Evolutionary conservation across 2,329 filamentous ascomycete species (phyloP).

Genomic region (Sporothrix mexicana): DNA sequence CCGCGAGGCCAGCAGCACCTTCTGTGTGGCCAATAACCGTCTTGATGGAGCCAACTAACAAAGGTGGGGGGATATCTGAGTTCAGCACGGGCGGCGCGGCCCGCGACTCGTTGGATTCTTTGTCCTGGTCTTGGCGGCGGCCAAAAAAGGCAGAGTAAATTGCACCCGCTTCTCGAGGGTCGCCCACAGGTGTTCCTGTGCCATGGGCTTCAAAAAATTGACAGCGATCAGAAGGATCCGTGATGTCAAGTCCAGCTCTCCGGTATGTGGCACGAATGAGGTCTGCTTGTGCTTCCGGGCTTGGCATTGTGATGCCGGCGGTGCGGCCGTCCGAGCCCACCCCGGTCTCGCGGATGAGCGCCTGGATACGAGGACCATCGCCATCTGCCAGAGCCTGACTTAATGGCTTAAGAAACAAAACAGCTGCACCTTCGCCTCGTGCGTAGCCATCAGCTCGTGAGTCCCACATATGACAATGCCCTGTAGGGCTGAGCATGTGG

Average conservation of each 20-base stretch:
- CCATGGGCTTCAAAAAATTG: conserved; percentile 46
- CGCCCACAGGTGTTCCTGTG: conserved; percentile 42
- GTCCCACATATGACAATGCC: conserved; percentile 43
- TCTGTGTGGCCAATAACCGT: conserved; percentile 41
- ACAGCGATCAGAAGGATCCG: conserved; percentile 41
- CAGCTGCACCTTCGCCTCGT: conserved; percentile 51
- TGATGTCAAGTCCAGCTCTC: conserved; percentile 47
- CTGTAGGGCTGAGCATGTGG: conserved; percentile 36
- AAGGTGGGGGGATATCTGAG: background rate
- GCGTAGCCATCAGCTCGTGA: conserved; percentile 53
- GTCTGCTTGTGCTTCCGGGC: conserved; percentile 47
- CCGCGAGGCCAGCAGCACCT: conserved; percentile 39
- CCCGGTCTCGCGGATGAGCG: conserved; percentile 43
- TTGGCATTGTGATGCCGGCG: conserved; percentile 46
- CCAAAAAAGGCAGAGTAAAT: conserved; percentile 51
- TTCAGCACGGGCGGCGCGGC: no score
- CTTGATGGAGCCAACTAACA: conserved; percentile 33
- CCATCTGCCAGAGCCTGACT: conserved; percentile 48
- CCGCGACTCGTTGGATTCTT: background rate
- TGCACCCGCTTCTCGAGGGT: conserved; percentile 49
- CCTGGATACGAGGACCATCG: conserved; percentile 44
- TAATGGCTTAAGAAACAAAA: conserved; percentile 48
- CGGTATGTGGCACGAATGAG: conserved; percentile 50
- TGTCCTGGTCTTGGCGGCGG: background rate
- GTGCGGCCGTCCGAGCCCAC: conserved; percentile 47